phyloP scores from a whole-genome alignment of 805 yeast species.

The Teunomyces stri region DNA sequence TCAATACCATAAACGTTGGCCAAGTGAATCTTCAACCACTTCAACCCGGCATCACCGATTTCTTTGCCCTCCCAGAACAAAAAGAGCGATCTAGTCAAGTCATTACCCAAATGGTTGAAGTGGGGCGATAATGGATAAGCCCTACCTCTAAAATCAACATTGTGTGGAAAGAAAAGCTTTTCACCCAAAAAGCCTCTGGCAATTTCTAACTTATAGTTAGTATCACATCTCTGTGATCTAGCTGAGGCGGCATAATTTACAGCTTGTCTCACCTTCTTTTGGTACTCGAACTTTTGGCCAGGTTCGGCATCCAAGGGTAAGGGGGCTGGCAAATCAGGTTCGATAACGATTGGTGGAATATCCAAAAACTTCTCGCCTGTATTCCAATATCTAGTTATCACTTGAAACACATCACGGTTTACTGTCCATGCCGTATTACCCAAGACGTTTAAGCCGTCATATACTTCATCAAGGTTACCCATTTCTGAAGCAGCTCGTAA shows the following conservation, averaged over 20 bases:
- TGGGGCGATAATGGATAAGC: slow-evolving; percentile 81
- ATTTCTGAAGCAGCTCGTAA: slow-evolving; percentile 78
- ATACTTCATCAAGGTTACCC: slow-evolving; percentile 62
- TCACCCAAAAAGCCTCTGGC: slow-evolving; percentile 89
- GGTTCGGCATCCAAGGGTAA: slow-evolving; percentile 76
- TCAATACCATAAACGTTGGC: slow-evolving; percentile 75
- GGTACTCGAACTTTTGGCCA: slow-evolving; percentile 63
- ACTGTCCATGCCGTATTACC: slow-evolving; percentile 94
- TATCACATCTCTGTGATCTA: slow-evolving; percentile 89
- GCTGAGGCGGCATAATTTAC: slow-evolving; percentile 61
- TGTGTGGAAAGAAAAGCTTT: slow-evolving; percentile 73
- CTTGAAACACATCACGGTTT: slow-evolving; percentile 64
- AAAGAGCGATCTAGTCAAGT: slow-evolving; percentile 68
- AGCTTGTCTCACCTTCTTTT: slow-evolving; percentile 53
- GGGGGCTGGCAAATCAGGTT: slow-evolving; percentile 46
- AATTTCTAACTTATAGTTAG: slow-evolving; percentile 89
- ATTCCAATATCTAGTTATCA: slow-evolving; percentile 83
- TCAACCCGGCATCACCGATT: slow-evolving; percentile 61
- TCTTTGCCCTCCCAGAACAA: slow-evolving; percentile 75
- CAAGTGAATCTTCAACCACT: slow-evolving; percentile 74
- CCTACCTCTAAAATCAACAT: slow-evolving; percentile 79
- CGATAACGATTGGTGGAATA: slow-evolving; percentile 53
- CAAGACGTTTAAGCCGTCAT: slow-evolving; percentile 77
- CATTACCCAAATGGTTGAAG: slow-evolving; percentile 78
- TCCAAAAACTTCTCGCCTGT: slow-evolving; percentile 70